Evolutionary conservation across 352 stramenopile species (phyloP).

Genomic region (Phytophthora ohioensis): DNA sequence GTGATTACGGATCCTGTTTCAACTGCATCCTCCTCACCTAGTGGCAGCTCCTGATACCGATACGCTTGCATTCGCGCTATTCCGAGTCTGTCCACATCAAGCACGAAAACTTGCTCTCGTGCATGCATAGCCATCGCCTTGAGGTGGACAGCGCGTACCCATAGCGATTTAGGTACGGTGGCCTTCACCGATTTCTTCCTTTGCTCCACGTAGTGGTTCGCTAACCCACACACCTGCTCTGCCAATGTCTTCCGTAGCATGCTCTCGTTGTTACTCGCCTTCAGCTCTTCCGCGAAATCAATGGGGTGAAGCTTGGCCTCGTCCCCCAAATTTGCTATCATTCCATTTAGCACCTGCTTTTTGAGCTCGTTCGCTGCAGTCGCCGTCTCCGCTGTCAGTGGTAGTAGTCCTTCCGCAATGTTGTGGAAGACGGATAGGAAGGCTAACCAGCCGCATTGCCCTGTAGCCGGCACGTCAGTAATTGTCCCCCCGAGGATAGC

Average conservation of each 20-base stretch:
- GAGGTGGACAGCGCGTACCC: neutral
- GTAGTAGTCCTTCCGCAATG: neutral
- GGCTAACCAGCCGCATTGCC: conserved; percentile 6
- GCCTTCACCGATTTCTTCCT: neutral
- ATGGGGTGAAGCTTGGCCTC: neutral
- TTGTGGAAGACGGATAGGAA: neutral
- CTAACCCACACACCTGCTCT: neutral
- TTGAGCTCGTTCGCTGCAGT: neutral
- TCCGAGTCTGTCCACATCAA: neutral
- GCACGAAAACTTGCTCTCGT: neutral
- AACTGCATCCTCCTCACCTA: neutral
- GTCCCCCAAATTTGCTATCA: conserved; percentile 5
- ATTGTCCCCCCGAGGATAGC: neutral
- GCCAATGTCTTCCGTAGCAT: neutral
- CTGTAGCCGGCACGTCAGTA: neutral
- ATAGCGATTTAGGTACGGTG: neutral
- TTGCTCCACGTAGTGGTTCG: neutral
- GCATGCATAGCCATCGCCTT: conserved; percentile 11
- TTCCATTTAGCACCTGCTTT: conserved; percentile 1
- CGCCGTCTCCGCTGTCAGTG: neutral
- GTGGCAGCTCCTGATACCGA: neutral
- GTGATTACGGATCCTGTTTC: neutral
- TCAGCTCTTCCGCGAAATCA: neutral
- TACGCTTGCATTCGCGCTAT: neutral
- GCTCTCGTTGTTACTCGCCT: neutral